A percentile compares a stretch with the other conserved stretches of the same genome.
These are phyloP conservation scores for Chimonanthus salicifolius DNA, from an alignment of 164 flowering plant species.

Conservation along the genomic window DNA sequence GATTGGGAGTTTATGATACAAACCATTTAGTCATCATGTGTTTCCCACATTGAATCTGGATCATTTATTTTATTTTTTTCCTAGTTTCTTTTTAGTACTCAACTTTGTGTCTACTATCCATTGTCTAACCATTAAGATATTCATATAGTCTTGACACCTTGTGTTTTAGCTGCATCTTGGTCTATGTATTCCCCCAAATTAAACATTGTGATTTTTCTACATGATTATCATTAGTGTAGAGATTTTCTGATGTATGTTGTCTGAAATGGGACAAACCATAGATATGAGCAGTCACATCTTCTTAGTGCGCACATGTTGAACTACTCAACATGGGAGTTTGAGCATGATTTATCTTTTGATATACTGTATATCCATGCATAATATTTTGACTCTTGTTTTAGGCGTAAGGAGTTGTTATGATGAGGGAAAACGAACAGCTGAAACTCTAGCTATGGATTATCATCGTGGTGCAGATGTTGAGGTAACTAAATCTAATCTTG, in stretches of 20 bases:
- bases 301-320: too few relatives aligned
- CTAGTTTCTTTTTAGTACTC: background rate
- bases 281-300: too few relatives aligned
- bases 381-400: slow-evolving; percentile 17
- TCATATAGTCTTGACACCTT: background rate
- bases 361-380: background rate
- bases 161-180: background rate
- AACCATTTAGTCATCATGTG: background rate
- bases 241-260: background rate
- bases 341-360: background rate
- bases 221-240: background rate
- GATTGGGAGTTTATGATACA: background rate
- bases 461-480: slow-evolving; percentile 85
- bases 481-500: slow-evolving; percentile 28
- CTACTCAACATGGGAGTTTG: background rate
- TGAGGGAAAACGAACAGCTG: slow-evolving; percentile 93
- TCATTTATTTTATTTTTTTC: background rate
- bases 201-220: background rate
- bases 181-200: background rate
- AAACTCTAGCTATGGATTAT: slow-evolving; percentile 89
- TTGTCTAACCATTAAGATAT: too few relatives aligned
- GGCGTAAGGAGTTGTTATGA: slow-evolving; percentile 95
- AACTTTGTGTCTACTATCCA: background rate
- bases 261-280: too few relatives aligned
- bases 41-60: background rate